Base-by-base conservation (phyloP, 73 alveolate species). In the Blepharisma japonicum region DNA sequence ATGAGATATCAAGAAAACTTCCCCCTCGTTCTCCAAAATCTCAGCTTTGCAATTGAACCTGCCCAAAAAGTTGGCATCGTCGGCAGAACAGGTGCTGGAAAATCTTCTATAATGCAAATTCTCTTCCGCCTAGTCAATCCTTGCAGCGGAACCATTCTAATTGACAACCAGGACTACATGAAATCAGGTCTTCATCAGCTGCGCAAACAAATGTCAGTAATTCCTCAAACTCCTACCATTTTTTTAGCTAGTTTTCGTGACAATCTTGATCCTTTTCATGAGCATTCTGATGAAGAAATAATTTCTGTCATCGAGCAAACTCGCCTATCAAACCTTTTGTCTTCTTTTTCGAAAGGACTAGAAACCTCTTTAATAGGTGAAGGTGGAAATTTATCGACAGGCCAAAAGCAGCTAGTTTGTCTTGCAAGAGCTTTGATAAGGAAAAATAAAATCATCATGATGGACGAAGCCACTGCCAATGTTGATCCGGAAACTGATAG, bases 41-140 rank as follows among this genome's bases (percentile, higher is more conserved):
- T 93, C 27, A 85, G 76, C 71, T 71, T 93, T 25, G 55, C 56
- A 5, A 82, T 93, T 2, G 71, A 72, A 46, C 86, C 91, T 0
- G 94, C 92, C 2, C 86, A 88, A 39, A 80, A 94, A 70, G 86
- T 84, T 48, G 95, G 95, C 4, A 78, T 93, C 32, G 97, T 93
- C 7, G 98, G 98, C 6, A 85, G 88, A 67, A 72, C 91, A 49
- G 98, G 98, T 0, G 84, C 90, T 25, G 98, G 98, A 11, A 93
- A 93, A 68, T 83, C 98, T 0, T 90, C 98, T 0, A 53, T 93
- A 53, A 71, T 93, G 77, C 89, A 91, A 71, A 45, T 93, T 77
- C 79, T 93, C 32, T 84, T 84, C 68, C 48, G 91, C 20, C 45
- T 84, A 7, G 45, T 68, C 23, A 85, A 84, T 56, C 97, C 97